A percentile compares a stretch with the other conserved stretches of the same genome.
Conservation (phyloP, 2,329 filamentous ascomycete genomes). For the Drechmeria coniospora region DNA sequence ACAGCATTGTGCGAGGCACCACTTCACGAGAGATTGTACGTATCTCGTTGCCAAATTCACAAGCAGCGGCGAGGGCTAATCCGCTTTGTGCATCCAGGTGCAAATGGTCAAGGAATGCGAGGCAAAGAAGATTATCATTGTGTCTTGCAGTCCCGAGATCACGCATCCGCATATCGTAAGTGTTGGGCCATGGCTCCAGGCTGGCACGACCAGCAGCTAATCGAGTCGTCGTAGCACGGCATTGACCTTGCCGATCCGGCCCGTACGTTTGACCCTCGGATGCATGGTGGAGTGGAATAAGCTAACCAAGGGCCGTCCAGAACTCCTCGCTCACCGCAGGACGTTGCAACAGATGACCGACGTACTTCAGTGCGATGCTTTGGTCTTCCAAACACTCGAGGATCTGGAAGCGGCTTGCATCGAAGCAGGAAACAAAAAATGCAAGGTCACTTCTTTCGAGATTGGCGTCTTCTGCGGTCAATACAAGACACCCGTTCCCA, state of each 20-base stretch:
- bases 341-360: conserved; percentile 22
- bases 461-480: conserved; percentile 83
- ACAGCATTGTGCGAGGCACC: conserved; percentile 62
- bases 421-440: conserved; percentile 46
- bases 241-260: conserved; percentile 34
- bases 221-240: conserved; percentile 20
- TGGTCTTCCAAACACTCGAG: conserved; percentile 36
- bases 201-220: neutral
- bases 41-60: too few relatives aligned
- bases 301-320: too few relatives aligned
- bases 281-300: too few relatives aligned
- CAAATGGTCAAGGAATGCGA: conserved; percentile 71
- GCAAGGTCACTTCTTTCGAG: conserved; percentile 53
- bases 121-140: conserved; percentile 69
- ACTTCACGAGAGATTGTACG: conserved; percentile 4
- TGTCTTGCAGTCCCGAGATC: conserved; percentile 68
- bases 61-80: too few relatives aligned
- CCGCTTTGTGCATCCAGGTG: too few relatives aligned
- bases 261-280: too few relatives aligned
- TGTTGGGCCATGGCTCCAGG: conserved; percentile 1
- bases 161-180: conserved; percentile 77
- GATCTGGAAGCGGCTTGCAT: conserved; percentile 71
- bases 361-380: conserved; percentile 5
- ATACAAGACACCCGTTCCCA: conserved; percentile 67
- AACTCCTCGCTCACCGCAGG: conserved; percentile 26